Conservation (phyloP, 176 grass and related monocot species). For the Puccinellia tenuiflora region DNA sequence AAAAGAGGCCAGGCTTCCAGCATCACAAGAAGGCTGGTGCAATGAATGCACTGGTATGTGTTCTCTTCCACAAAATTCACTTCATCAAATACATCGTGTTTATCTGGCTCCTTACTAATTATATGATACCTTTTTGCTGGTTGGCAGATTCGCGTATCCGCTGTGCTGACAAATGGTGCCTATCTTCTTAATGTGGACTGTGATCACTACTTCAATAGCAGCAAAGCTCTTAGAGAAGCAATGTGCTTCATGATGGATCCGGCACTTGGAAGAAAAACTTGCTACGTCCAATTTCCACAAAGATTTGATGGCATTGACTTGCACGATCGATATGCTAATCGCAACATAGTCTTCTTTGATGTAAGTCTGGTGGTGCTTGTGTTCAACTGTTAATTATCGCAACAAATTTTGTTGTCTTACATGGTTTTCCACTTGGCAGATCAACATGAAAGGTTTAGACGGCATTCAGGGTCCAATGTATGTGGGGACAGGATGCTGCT, state of each 20-base stretch:
- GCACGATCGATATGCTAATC: constrained; percentile 99
- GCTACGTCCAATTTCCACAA: constrained; percentile 98
- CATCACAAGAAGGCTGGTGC: constrained; percentile 99
- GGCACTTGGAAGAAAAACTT: constrained; percentile 86
- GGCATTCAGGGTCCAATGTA: constrained; percentile 98
- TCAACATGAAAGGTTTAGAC: constrained; percentile 99
- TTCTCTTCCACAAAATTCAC: constrained; percentile 9
- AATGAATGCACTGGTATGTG: constrained; percentile 95
- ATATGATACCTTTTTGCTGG: constrained; percentile 4
- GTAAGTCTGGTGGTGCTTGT: constrained; percentile 42
- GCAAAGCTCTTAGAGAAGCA: constrained; percentile 98
- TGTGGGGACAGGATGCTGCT: constrained; percentile 98
- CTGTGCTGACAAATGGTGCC: constrained; percentile 97
- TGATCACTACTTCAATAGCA: constrained; percentile 99
- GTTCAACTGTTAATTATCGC: not conserved
- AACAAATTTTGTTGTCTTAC: constrained; percentile 7
- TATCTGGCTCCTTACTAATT: constrained; percentile 21
- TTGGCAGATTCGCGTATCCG: constrained; percentile 92
- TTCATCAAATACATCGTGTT: not conserved
- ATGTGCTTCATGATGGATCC: constrained; percentile 99
- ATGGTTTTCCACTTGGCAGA: constrained; percentile 53
- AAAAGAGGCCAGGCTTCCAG: constrained; percentile 99
- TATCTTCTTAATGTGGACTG: constrained; percentile 99
- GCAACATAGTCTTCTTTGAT: constrained; percentile 99
- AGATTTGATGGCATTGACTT: constrained; percentile 99